These are phyloP conservation scores for Mucor racemosus DNA, from an alignment of 371 early-diverging fungal genomes.

Conservation along the genomic window DNA sequence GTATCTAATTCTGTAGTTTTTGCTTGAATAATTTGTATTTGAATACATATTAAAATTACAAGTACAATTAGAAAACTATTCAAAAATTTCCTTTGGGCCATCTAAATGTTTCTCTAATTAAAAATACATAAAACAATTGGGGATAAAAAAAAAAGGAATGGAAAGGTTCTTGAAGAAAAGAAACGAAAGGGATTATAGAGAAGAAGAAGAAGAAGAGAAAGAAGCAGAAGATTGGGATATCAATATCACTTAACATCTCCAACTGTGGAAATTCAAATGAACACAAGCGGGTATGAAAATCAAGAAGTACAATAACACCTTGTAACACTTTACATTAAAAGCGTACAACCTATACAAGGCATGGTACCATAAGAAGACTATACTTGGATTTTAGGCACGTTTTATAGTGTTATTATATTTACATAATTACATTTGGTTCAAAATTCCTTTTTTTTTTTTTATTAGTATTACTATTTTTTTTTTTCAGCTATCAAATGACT, in stretches of 20 bases:
- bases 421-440: constrained; percentile 4
- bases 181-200: not conserved
- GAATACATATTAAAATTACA: constrained; percentile 6
- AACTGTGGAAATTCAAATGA: constrained; percentile 1
- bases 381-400: constrained; percentile 17
- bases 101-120: constrained; percentile 7
- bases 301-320: constrained; percentile 14
- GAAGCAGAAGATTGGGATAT: not conserved
- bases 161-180: constrained; percentile 7
- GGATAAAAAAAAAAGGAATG: constrained; percentile 3
- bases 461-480: not conserved
- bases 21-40: constrained; percentile 9
- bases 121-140: constrained; percentile 8
- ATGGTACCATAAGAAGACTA: constrained; percentile 13
- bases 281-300: constrained; percentile 9
- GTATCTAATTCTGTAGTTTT: not conserved
- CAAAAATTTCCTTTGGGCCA: constrained; percentile 7
- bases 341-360: constrained; percentile 14
- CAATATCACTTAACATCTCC: not conserved
- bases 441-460: not conserved
- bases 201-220: not conserved
- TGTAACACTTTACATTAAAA: constrained; percentile 18
- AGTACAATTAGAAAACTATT: constrained; percentile 13
- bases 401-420: constrained; percentile 9
- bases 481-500: not conserved